Percentiles rank a stretch among this genome's conserved stretches.
These are phyloP conservation scores for Macrocybe gigantea DNA, from an alignment of 768 basidiomycete genomes.

Conservation along the genomic window DNA sequence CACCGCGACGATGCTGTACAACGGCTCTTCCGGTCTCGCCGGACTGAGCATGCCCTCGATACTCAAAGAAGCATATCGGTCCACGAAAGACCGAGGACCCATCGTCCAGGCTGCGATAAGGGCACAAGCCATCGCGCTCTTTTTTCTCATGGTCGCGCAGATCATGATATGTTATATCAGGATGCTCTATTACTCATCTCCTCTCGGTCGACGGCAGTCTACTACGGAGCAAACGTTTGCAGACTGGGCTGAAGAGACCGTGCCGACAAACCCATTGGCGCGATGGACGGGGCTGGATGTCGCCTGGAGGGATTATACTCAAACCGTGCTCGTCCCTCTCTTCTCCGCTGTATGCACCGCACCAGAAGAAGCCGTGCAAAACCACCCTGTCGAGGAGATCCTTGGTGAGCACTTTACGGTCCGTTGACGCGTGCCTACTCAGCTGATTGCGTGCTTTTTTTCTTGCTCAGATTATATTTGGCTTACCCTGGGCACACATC, in stretches of 20 bases:
- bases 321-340: slow-evolving; percentile 51
- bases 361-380: slow-evolving; percentile 43
- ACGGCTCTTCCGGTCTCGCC: slow-evolving; percentile 49
- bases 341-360: slow-evolving; percentile 75
- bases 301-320: slow-evolving; percentile 47
- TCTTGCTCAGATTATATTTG: slow-evolving; percentile 57
- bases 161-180: slow-evolving; percentile 42
- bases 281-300: slow-evolving; percentile 40
- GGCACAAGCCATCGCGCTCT: slow-evolving; percentile 27
- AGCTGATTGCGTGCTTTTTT: background rate
- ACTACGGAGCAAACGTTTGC: slow-evolving; percentile 34
- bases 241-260: slow-evolving; percentile 39
- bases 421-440: background rate
- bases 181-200: slow-evolving; percentile 35
- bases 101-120: slow-evolving; percentile 13
- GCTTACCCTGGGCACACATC: slow-evolving; percentile 59
- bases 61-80: slow-evolving; percentile 17
- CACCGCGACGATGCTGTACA: slow-evolving; percentile 54
- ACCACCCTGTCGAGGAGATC: slow-evolving; percentile 58
- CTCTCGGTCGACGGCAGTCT: slow-evolving; percentile 27
- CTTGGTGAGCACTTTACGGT: slow-evolving; percentile 39
- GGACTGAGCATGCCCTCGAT: slow-evolving; percentile 49
- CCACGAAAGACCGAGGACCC: slow-evolving; percentile 12
- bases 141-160: slow-evolving; percentile 35
- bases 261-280: slow-evolving; percentile 35